Evolutionary conservation across 805 yeast genomes (phyloP).

Genomic region (Candida pseudoglaebosa): DNA sequence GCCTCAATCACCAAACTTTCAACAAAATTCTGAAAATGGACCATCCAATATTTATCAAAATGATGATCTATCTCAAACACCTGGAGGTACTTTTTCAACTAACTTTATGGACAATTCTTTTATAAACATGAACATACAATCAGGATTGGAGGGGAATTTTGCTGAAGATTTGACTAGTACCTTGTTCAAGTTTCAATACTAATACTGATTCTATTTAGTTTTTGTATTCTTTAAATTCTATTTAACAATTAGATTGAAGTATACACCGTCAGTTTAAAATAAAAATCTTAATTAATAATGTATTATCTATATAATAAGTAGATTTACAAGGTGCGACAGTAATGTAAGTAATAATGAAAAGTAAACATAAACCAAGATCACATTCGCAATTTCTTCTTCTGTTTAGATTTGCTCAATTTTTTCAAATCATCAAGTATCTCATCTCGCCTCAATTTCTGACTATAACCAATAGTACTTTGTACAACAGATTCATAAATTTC

Average conservation of each 20-base stretch:
- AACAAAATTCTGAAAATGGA: constrained; percentile 2
- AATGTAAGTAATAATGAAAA: not conserved
- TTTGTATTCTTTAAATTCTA: too few relatives aligned
- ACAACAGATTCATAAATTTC: constrained; percentile 81
- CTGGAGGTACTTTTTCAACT: constrained; percentile 26
- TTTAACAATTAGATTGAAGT: too few relatives aligned
- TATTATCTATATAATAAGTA: not conserved
- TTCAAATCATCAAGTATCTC: constrained; percentile 33
- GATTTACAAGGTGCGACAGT: not conserved
- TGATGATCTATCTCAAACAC: constrained; percentile 14
- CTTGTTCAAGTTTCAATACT: constrained; percentile 23
- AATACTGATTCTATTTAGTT: too few relatives aligned
- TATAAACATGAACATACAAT: constrained; percentile 41
- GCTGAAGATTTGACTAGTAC: constrained; percentile 23
- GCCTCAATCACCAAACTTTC: constrained; percentile 2
- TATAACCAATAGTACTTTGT: constrained; percentile 85
- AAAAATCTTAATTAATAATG: too few relatives aligned
- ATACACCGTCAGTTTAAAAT: too few relatives aligned
- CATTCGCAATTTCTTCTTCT: constrained; percentile 12
- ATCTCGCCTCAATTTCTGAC: constrained; percentile 68
- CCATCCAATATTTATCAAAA: not conserved
- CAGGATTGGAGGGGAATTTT: constrained; percentile 23
- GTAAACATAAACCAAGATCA: too few relatives aligned
- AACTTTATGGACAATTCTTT: constrained; percentile 40
- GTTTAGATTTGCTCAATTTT: constrained; percentile 17